Base-by-base conservation (phyloP, 352 stramenopile genomes). In the Halophytophthora polymorphica region DNA sequence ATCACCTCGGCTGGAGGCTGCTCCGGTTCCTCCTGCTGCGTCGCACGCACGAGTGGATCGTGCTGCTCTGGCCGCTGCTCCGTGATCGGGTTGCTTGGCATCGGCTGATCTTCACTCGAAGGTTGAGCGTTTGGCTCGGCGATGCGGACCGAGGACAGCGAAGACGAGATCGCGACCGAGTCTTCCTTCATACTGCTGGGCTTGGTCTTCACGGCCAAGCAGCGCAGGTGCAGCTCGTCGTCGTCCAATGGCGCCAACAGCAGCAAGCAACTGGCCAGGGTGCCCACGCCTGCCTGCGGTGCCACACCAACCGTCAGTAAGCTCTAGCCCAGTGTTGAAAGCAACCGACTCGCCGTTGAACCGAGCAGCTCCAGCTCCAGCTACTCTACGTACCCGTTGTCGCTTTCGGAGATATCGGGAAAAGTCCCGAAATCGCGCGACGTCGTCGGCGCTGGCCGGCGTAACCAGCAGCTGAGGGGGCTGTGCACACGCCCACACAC, bases 231-330 rank as follows among this genome's bases (percentile, higher is more conserved):
- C 18, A 49, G 54, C 50, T 77, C 56, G 21, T 62, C 57, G 17
- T 72, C 58, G 6, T 60, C 41, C 5, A 88, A 53, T 6, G 79
- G 79, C 17, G 69, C 69, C 18, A 90, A 58, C 21, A 90, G 50
- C 60, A 88, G 60, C 23, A 90, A 48, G 11, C 61, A 47, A 1
- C 69, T 56, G 2, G 47, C 38, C n/a, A 88, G 62, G 31, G 76
- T 55, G 18, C 59, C 75, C 1, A 88, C 79, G 8, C 79, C 79
- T 54, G 79, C 79, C 79, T 90, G 29, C 11, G 29, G 29, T 42
- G 45, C 12, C 15, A 36, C 25, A 6, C 50, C 48, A 29, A 21
- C 15, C 43, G 38, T 50, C 18, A 19, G 38, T 6, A 56, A 34
- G 34, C 22, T 12, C 14, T 18, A 33, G 25, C 7, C 45, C 28